Conservation (phyloP, 768 basidiomycete species). For the Suillus lakei region DNA sequence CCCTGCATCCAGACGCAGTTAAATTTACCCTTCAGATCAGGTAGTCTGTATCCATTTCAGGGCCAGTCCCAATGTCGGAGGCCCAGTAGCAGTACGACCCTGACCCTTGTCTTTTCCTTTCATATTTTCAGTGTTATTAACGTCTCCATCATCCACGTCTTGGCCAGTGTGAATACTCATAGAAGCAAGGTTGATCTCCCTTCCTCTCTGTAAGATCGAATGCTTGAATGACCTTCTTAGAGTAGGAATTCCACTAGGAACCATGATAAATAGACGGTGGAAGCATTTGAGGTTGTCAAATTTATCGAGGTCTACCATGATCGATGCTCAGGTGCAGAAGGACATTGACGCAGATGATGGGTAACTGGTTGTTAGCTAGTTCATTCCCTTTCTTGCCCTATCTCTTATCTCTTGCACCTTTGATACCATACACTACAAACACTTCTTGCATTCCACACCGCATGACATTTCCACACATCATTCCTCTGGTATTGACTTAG, state of each 20-base stretch:
- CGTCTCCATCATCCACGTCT: slow-evolving; percentile 41
- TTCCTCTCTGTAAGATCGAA: slow-evolving; percentile 75
- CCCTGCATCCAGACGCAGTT: slow-evolving; percentile 73
- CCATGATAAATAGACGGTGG: slow-evolving; percentile 73
- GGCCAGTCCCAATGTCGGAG: slow-evolving; percentile 59
- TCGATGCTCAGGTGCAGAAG: too few species aligned
- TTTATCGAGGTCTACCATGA: slow-evolving; percentile 86
- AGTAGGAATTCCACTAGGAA: slow-evolving; percentile 66
- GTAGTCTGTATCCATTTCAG: slow-evolving; percentile 92
- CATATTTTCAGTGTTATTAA: slow-evolving; percentile 39
- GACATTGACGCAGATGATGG: too few species aligned
- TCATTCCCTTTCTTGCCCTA: too few species aligned
- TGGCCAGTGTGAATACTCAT: slow-evolving; percentile 41
- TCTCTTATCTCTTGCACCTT: too few species aligned
- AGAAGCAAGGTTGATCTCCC: slow-evolving; percentile 76
- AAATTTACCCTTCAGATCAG: slow-evolving; percentile 92
- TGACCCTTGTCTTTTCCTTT: slow-evolving; percentile 57
- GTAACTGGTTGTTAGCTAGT: too few species aligned
- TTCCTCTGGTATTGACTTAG: too few species aligned
- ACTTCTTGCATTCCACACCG: too few species aligned
- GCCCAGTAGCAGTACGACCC: slow-evolving; percentile 48
- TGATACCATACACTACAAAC: too few species aligned
- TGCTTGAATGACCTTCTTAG: slow-evolving; percentile 72
- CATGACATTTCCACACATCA: too few species aligned
- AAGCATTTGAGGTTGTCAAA: slow-evolving; percentile 77